Conservation (phyloP, 106 monocot genomes). For the Dendrobium officinale region DNA sequence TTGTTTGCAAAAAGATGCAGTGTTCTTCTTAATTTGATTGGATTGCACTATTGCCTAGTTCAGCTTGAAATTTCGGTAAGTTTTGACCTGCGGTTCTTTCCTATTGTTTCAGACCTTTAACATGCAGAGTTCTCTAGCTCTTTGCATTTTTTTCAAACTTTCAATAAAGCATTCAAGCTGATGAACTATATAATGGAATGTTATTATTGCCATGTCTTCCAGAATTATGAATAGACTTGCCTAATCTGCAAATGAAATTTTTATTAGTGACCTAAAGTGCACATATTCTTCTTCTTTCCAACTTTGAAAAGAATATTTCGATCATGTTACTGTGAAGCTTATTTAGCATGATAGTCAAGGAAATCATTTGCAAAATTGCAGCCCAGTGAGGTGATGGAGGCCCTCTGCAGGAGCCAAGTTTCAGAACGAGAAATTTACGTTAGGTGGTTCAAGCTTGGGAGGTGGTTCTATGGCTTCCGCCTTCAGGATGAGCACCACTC, state of each 20-base stretch:
- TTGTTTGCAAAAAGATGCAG: slow-evolving; percentile 36
- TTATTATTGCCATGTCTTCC: neutral
- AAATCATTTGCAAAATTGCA: slow-evolving; percentile 19
- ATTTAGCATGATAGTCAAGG: neutral
- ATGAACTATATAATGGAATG: neutral
- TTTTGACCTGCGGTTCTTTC: neutral
- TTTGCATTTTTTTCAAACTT: neutral
- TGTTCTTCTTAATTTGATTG: slow-evolving; percentile 70
- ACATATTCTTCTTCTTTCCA: neutral
- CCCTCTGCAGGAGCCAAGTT: slow-evolving; percentile 39
- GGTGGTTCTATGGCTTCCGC: slow-evolving; percentile 88
- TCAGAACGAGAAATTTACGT: slow-evolving; percentile 49
- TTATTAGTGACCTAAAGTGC: neutral
- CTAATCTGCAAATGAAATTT: neutral
- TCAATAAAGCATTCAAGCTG: neutral
- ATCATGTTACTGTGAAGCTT: neutral
- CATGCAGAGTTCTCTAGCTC: neutral
- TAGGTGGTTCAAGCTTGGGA: slow-evolving; percentile 65
- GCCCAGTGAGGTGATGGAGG: slow-evolving; percentile 40
- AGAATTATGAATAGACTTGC: neutral
- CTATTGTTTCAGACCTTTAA: neutral
- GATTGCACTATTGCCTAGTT: slow-evolving; percentile 49
- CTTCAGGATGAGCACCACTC: slow-evolving; percentile 52
- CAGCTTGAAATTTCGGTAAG: slow-evolving; percentile 51
- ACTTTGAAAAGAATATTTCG: neutral